Conservation (phyloP, 306 rosid species). For the Cajanus cajan region DNA sequence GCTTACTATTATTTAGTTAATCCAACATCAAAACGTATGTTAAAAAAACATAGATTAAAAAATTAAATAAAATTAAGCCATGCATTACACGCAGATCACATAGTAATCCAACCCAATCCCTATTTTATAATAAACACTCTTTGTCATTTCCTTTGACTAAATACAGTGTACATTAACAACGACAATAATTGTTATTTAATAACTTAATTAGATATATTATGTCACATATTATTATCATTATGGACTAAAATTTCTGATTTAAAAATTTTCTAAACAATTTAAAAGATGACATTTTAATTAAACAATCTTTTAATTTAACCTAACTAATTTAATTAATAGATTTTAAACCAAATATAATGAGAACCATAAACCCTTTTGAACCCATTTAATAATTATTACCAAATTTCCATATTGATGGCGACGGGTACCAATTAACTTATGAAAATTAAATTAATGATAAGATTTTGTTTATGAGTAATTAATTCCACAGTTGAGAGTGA, state of each 20-base stretch:
- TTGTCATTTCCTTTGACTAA: neutral
- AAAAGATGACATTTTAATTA: no score
- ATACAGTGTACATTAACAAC: neutral
- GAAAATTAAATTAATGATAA: neutral
- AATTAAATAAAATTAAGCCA: slow-evolving; percentile 7
- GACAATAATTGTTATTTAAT: no score
- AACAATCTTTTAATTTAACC: no score
- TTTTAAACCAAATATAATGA: no score
- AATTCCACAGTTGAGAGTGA: neutral
- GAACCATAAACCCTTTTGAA: no score
- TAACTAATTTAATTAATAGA: no score
- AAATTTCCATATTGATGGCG: neutral
- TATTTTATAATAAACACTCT: neutral
- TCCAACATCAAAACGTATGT: neutral
- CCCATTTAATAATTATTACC: no score
- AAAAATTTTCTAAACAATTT: no score
- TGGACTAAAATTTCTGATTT: no score
- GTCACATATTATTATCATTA: no score
- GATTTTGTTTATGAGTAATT: neutral
- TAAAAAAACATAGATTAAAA: neutral
- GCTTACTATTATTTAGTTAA: neutral
- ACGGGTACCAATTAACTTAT: neutral
- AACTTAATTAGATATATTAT: no score
- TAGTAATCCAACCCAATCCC: neutral
- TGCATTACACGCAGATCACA: slow-evolving; percentile 29